These are phyloP conservation scores for Alternaria hordeiaustralica DNA, from an alignment of 2,329 filamentous ascomycete species.

Conservation along the genomic window DNA sequence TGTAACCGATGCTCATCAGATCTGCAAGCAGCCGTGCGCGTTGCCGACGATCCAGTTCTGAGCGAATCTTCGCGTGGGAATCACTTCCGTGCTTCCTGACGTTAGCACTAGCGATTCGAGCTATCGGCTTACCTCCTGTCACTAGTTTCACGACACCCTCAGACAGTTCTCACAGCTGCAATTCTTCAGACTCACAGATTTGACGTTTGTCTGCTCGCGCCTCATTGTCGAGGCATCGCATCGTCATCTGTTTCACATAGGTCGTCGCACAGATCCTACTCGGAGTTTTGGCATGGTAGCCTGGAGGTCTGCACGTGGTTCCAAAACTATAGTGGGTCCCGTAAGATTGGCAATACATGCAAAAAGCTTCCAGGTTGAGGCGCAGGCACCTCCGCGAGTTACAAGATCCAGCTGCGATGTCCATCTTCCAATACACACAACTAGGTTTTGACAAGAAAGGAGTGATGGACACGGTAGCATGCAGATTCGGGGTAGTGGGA, in stretches of 20 bases:
- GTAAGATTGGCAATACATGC: conserved; percentile 27
- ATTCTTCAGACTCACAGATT: background rate
- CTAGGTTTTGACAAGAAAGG: background rate
- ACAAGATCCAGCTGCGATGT: conserved; percentile 1
- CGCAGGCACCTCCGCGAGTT: conserved; percentile 11
- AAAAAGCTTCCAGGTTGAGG: conserved; percentile 2
- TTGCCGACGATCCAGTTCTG: conserved; percentile 24
- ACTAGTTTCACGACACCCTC: conserved; percentile 2
- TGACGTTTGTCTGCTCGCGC: background rate
- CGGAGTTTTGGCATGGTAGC: background rate
- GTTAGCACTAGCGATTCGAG: conserved; percentile 5
- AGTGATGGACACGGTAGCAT: background rate
- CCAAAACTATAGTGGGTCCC: conserved; percentile 11
- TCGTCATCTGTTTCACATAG: background rate
- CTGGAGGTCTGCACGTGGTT: background rate
- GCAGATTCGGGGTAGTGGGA: background rate
- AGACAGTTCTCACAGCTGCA: conserved; percentile 2
- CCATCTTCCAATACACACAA: background rate
- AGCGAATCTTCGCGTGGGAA: background rate
- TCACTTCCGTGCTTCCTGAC: conserved; percentile 5
- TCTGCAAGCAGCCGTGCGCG: conserved; percentile 22
- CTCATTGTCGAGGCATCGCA: background rate
- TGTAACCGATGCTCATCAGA: conserved; percentile 10
- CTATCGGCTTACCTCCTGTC: conserved; percentile 3
- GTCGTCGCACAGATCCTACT: background rate